These are phyloP conservation scores for Arthrobotrys sinensis DNA, from an alignment of 2,329 filamentous ascomycete genomes.

Conservation along the genomic window DNA sequence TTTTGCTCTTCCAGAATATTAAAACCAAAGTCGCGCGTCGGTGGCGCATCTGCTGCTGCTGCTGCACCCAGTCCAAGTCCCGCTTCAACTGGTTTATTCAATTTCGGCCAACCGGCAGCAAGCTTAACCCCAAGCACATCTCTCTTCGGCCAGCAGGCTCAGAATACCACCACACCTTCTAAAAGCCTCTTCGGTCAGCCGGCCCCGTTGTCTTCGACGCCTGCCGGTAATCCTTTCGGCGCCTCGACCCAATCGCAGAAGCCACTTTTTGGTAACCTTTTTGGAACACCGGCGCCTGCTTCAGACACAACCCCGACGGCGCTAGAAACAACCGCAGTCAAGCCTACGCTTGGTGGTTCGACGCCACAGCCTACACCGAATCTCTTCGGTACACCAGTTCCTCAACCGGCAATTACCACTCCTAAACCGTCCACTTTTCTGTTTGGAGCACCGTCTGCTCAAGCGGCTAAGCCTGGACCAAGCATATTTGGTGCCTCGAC, in stretches of 20 bases:
- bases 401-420: neutral
- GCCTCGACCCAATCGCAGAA: conserved; percentile 10
- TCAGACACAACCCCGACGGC: neutral
- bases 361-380: neutral
- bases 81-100: conserved; percentile 40
- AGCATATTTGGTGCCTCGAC: conserved; percentile 28
- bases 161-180: conserved; percentile 44
- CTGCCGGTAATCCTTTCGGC: conserved; percentile 31
- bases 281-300: conserved; percentile 21
- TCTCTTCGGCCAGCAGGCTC: conserved; percentile 40
- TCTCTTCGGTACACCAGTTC: conserved; percentile 26
- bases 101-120: conserved; percentile 40
- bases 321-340: neutral
- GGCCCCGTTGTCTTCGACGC: conserved; percentile 7
- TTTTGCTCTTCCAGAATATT: conserved; percentile 39
- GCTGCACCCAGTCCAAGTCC: conserved; percentile 24
- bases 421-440: conserved; percentile 9
- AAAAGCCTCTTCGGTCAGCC: conserved; percentile 40
- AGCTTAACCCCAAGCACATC: conserved; percentile 10
- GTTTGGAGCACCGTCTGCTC: conserved; percentile 29
- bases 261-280: conserved; percentile 37
- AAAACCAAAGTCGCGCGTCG: conserved; percentile 52
- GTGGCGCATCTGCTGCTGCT: conserved; percentile 26
- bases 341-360: neutral
- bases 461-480: conserved; percentile 24